Evolutionary conservation across 2,329 filamentous ascomycete genomes (phyloP).

Genomic region (Colletotrichum agaves): DNA sequence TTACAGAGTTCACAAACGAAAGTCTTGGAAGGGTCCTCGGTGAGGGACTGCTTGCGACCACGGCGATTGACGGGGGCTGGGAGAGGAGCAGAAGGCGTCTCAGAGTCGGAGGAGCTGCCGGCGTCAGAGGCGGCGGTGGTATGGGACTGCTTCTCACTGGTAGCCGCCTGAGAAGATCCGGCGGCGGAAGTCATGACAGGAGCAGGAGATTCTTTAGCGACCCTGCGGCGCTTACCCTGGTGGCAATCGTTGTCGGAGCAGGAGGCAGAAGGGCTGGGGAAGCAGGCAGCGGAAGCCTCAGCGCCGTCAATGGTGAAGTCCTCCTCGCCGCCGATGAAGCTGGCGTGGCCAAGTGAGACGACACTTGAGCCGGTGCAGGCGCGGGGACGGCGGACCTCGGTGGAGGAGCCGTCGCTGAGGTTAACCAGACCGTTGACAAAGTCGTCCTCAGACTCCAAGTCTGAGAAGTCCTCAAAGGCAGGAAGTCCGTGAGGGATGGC

Average conservation of each 20-base stretch:
- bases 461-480: conserved; percentile 85
- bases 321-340: conserved; percentile 76
- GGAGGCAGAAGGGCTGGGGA: conserved; percentile 71
- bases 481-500: conserved; percentile 70
- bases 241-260: conserved; percentile 61
- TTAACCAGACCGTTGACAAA: conserved; percentile 42
- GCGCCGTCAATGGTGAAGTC: conserved; percentile 81
- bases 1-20: conserved; percentile 98
- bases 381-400: conserved; percentile 76
- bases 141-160: conserved; percentile 49
- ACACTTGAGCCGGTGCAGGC: conserved; percentile 75
- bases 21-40: conserved; percentile 97
- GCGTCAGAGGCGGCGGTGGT: conserved; percentile 47
- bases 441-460: conserved; percentile 74
- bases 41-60: conserved; percentile 97
- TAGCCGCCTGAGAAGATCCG: conserved; percentile 48
- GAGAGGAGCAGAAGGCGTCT: conserved; percentile 54
- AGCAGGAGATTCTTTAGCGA: conserved; percentile 52
- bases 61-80: conserved; percentile 82
- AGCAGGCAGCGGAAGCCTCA: conserved; percentile 67
- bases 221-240: conserved; percentile 67
- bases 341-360: conserved; percentile 77
- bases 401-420: conserved; percentile 47
- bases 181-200: conserved; percentile 58
- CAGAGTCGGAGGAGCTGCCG: conserved; percentile 56